Evolutionary conservation across 345 rosid genomes (phyloP), one percentile per base, ranked within the genome.

Genomic region (Eucalyptus polyanthemos): DNA sequence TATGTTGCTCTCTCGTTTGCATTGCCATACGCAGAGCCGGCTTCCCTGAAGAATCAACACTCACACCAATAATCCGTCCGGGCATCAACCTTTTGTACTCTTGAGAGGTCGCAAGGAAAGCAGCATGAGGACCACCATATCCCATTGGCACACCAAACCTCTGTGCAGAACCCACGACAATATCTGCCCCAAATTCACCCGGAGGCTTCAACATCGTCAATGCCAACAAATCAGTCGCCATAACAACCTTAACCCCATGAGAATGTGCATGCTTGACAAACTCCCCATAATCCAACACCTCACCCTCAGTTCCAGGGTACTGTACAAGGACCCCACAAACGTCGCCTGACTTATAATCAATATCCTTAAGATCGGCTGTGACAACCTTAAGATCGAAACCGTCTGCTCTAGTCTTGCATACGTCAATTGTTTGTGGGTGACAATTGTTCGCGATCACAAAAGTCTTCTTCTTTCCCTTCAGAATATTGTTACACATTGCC

Each of bases 1-100:
- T 97, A 93, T 98, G 99, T 88, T 98, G 99, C 91, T 98, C 99
- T 92, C 99, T 95, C 9, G 99, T 98, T 93, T 98, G 99, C 99
- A 98, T 98, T 1, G 99, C 99, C 99, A 97, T 94, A 87, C 99
- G 99, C 88, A 98, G 93, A 88, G 99, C 99, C 86, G 92, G 95
- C 94, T 96, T 96, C 87, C 99, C 99, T 0, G 95, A 92, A 89
- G 99, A 95, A 93, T 98, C 99, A 91, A 98, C 95, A 93, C 99
- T 98, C 88, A 96, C 88, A 88, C 99, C 99, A 65, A 98, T 97
- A 90, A 98, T 98, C 90, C 99, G 94, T 51, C 99, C 99, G 0
- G 99, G 99, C 99, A 98, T 98, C 98, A 98, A 72, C 93, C 99
- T 95, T 93, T 98, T 98, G 91, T 98, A 98, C 96, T 97, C 99